A percentile compares a stretch with the other conserved stretches of the same genome.
These are phyloP conservation scores for Sugiyamaella novakii DNA, from an alignment of 1,139 yeast species.

Conservation along the genomic window DNA sequence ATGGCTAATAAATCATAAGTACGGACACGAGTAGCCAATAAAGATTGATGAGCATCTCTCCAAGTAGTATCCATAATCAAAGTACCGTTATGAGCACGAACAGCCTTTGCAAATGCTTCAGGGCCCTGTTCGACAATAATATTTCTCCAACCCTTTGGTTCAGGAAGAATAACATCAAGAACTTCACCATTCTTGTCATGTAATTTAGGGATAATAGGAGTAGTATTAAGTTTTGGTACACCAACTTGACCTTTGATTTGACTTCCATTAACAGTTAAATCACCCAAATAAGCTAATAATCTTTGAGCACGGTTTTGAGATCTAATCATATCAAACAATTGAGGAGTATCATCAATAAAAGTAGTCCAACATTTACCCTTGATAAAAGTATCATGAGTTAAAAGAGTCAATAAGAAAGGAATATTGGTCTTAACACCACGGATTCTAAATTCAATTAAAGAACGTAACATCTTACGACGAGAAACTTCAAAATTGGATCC, in stretches of 20 bases:
- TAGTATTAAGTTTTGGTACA: constrained; percentile 73
- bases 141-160: constrained; percentile 89
- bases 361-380: constrained; percentile 96
- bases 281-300: constrained; percentile 84
- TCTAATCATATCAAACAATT: constrained; percentile 88
- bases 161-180: constrained; percentile 59
- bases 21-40: constrained; percentile 95
- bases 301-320: constrained; percentile 98
- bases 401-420: constrained; percentile 89
- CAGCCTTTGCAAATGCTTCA: constrained; percentile 81
- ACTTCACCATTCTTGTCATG: constrained; percentile 55
- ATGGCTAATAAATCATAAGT: constrained; percentile 87
- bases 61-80: constrained; percentile 97
- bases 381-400: constrained; percentile 90
- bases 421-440: constrained; percentile 99
- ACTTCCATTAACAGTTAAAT: constrained; percentile 91
- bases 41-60: constrained; percentile 99
- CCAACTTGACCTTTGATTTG: constrained; percentile 96
- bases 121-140: constrained; percentile 84
- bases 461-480: constrained; percentile 94
- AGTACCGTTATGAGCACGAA: constrained; percentile 81
- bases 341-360: constrained; percentile 96
- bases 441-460: constrained; percentile 94
- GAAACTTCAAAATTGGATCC: constrained; percentile 97
- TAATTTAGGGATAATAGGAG: constrained; percentile 73